Evolutionary conservation across 1,139 yeast genomes (phyloP).

Genomic region (Meyerozyma athensensis): DNA sequence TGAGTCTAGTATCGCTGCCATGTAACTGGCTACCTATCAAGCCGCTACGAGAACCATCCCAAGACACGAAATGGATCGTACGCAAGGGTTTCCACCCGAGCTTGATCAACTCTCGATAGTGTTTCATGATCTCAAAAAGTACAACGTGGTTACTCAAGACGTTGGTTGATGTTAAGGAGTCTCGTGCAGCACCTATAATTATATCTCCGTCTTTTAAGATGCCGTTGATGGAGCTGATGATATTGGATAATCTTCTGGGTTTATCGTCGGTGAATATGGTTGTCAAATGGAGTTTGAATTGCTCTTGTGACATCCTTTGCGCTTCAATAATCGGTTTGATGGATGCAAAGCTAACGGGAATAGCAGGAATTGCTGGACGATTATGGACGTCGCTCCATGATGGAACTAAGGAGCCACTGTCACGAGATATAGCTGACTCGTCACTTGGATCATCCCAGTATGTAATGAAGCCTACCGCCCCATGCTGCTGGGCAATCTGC

Average conservation of each 20-base stretch:
- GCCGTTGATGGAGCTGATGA: constrained; percentile 35
- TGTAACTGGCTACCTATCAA: constrained; percentile 27
- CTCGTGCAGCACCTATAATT: constrained; percentile 40
- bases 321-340: constrained; percentile 31
- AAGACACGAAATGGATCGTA: constrained; percentile 37
- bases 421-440: constrained; percentile 21
- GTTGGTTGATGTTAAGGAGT: constrained; percentile 33
- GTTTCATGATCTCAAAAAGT: constrained; percentile 37
- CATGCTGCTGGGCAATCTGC: constrained; percentile 23
- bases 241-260: constrained; percentile 24
- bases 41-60: constrained; percentile 40
- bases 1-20: constrained; percentile 19
- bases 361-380: constrained; percentile 22
- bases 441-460: constrained; percentile 17
- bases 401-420: constrained; percentile 11
- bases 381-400: not conserved
- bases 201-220: constrained; percentile 40
- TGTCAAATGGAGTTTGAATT: constrained; percentile 17
- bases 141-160: constrained; percentile 41
- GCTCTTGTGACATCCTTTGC: constrained; percentile 6
- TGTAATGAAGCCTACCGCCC: constrained; percentile 27
- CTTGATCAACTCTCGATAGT: constrained; percentile 26
- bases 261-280: constrained; percentile 14
- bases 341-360: constrained; percentile 33
- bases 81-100: constrained; percentile 45